These are phyloP conservation scores for Boletus pseudo-olivaceus DNA, from an alignment of 768 basidiomycete genomes.

Conservation along the genomic window DNA sequence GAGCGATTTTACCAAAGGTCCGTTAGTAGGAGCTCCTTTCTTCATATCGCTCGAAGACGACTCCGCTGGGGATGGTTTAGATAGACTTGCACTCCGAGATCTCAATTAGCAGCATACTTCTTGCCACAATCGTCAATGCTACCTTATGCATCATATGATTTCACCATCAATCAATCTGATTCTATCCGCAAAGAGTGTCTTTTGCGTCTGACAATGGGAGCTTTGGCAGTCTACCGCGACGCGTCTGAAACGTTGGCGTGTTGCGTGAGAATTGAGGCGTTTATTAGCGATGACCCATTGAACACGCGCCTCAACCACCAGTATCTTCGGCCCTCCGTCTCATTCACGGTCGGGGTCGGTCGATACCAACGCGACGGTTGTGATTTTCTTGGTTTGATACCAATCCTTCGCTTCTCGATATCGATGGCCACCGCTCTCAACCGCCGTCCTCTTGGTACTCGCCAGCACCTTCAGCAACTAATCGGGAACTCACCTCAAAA, in stretches of 20 bases:
- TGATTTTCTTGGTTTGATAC: slow-evolving; percentile 5
- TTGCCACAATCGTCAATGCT: slow-evolving; percentile 1
- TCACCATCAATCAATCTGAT: not conserved
- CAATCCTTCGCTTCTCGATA: not conserved
- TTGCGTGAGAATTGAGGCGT: slow-evolving; percentile 24
- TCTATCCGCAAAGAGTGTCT: not conserved
- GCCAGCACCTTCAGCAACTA: slow-evolving; percentile 37
- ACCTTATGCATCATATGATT: slow-evolving; percentile 1
- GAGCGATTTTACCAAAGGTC: not conserved
- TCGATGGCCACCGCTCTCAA: slow-evolving; percentile 42
- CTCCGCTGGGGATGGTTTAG: slow-evolving; percentile 7
- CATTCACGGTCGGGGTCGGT: not conserved
- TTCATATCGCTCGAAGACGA: slow-evolving; percentile 11
- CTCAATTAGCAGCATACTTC: slow-evolving; percentile 18
- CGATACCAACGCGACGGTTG: not conserved
- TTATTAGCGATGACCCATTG: slow-evolving; percentile 5
- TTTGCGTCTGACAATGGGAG: not conserved
- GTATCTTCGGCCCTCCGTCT: slow-evolving; percentile 3
- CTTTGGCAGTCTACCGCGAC: slow-evolving; percentile 4
- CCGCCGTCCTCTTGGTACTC: slow-evolving; percentile 48
- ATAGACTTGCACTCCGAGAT: slow-evolving; percentile 24
- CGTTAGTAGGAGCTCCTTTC: not conserved
- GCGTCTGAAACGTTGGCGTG: slow-evolving; percentile 22
- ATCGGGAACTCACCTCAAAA: slow-evolving; percentile 34
- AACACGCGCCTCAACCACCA: slow-evolving; percentile 3